Conservation (phyloP, 306 rosid genomes). For the Ammopiptanthus mongolicus region DNA sequence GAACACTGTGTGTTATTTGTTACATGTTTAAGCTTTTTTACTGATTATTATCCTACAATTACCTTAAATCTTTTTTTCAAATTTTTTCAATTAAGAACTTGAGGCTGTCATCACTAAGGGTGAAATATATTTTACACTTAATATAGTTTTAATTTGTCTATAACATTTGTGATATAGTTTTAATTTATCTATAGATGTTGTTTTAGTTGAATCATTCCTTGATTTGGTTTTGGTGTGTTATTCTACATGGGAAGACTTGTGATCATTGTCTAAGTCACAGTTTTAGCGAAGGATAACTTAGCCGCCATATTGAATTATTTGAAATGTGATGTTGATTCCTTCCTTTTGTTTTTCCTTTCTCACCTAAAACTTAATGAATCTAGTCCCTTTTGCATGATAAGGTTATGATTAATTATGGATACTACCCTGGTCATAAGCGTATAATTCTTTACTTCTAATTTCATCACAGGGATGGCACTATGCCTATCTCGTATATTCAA, state of each 20-base stretch:
- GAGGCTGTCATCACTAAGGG: neutral
- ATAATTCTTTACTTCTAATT: constrained; percentile 16
- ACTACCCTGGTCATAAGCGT: neutral
- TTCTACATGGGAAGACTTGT: neutral
- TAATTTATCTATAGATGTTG: too few species aligned
- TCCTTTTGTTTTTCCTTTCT: neutral
- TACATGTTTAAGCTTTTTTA: neutral
- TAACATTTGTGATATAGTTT: neutral
- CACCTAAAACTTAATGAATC: neutral
- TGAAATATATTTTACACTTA: neutral
- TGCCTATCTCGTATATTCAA: constrained; percentile 57
- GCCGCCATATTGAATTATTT: neutral
- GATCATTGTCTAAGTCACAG: too few species aligned
- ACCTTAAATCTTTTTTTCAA: neutral
- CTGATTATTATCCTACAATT: neutral
- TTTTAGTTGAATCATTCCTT: neutral
- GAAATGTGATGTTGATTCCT: neutral
- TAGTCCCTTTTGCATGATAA: neutral
- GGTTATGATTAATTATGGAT: neutral
- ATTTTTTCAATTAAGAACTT: neutral
- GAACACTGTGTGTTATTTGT: neutral
- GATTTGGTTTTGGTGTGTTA: neutral
- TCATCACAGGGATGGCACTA: constrained; percentile 72
- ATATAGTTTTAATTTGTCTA: too few species aligned
- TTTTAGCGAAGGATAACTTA: neutral